These are phyloP conservation scores for Leucocoprinus sp. DNA, from an alignment of 768 basidiomycete species.

Conservation along the genomic window DNA sequence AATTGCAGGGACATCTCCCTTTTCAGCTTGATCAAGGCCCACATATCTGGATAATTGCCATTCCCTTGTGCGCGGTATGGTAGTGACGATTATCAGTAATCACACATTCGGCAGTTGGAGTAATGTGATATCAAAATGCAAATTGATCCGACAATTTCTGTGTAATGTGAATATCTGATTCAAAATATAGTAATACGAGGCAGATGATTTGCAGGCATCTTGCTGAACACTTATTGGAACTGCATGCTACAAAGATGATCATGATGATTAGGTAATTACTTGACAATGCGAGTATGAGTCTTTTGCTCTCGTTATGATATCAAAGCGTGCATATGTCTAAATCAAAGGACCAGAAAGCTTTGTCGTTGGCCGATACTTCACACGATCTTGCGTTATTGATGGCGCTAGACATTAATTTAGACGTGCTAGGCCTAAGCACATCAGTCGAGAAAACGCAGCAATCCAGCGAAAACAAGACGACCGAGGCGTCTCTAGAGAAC, in stretches of 20 bases:
- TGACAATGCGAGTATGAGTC: not conserved
- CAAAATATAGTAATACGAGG: too few relatives aligned
- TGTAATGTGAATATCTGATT: too few relatives aligned
- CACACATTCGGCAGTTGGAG: too few relatives aligned
- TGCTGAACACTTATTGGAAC: too few relatives aligned
- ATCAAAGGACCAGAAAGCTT: constrained; percentile 34
- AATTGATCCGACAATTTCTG: too few relatives aligned
- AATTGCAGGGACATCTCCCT: constrained; percentile 23
- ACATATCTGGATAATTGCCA: too few relatives aligned
- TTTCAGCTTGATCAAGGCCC: not conserved
- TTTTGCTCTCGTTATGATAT: not conserved
- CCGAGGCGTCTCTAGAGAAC: constrained; percentile 34
- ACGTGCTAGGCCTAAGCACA: constrained; percentile 16
- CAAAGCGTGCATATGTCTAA: constrained; percentile 17
- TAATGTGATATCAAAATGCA: too few relatives aligned
- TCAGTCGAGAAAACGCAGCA: not conserved
- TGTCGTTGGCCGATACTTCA: constrained; percentile 52
- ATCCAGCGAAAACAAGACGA: constrained; percentile 1
- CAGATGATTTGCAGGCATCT: too few relatives aligned
- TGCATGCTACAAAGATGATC: too few relatives aligned
- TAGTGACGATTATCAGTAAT: too few relatives aligned
- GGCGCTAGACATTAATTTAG: constrained; percentile 39
- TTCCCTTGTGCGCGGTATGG: too few relatives aligned
- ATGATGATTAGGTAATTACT: too few relatives aligned
- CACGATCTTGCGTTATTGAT: constrained; percentile 68